These are phyloP conservation scores for Cryphonectria japonica DNA, from an alignment of 2,329 filamentous ascomycete species.

Conservation along the genomic window DNA sequence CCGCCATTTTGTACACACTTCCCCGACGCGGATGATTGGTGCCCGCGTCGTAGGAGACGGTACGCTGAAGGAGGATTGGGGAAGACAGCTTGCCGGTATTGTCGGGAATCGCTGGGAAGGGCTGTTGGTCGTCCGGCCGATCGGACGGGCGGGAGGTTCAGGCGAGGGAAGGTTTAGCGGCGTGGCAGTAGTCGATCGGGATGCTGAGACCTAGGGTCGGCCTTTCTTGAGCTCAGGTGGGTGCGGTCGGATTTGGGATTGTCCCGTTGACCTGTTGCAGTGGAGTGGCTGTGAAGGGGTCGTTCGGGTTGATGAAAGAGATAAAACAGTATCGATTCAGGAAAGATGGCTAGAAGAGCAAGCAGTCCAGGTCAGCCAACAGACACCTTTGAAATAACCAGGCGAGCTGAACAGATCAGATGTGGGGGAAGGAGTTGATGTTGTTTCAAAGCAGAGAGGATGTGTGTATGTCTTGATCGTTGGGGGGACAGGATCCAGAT, in stretches of 20 bases:
- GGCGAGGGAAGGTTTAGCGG: constrained; percentile 35
- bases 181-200: constrained; percentile 21
- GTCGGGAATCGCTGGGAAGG: constrained; percentile 35
- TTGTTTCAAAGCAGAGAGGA: constrained; percentile 16
- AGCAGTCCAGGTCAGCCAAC: constrained; percentile 14
- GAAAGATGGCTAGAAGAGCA: constrained; percentile 27
- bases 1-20: constrained; percentile 60
- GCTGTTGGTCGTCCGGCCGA: constrained; percentile 31
- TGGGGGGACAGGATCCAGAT: constrained; percentile 21
- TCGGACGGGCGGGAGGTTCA: constrained; percentile 36
- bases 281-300: neutral
- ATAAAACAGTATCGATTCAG: constrained; percentile 27
- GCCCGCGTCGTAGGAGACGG: constrained; percentile 88
- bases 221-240: constrained; percentile 4
- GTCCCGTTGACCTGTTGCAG: neutral
- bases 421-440: neutral
- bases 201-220: constrained; percentile 11
- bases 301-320: constrained; percentile 4
- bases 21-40: constrained; percentile 69
- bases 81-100: constrained; percentile 97
- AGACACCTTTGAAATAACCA: constrained; percentile 19
- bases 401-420: constrained; percentile 19
- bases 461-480: constrained; percentile 4
- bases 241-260: neutral
- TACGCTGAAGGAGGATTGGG: constrained; percentile 81